Evolutionary conservation across 1,139 yeast species (phyloP).

Genomic region (Protomyces pachydermus): DNA sequence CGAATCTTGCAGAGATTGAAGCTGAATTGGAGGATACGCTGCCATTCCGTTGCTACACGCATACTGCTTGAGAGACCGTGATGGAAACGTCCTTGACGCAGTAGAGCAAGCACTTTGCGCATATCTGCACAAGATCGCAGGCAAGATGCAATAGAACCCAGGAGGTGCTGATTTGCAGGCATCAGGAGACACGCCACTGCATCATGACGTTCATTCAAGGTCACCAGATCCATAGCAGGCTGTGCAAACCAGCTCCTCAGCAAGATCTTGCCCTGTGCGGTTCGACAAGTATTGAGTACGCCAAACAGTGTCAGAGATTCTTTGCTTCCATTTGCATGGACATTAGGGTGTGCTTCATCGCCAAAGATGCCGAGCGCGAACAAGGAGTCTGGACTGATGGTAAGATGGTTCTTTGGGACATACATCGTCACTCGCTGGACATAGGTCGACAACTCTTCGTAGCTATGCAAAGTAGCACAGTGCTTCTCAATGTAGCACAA

Average conservation of each 20-base stretch:
- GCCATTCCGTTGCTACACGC: conserved; percentile 25
- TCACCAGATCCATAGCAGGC: conserved; percentile 38
- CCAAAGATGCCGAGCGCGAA: conserved; percentile 39
- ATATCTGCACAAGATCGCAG: conserved; percentile 39
- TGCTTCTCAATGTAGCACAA: conserved; percentile 27
- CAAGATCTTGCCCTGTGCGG: conserved; percentile 39
- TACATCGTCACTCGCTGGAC: conserved; percentile 26
- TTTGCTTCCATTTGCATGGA: conserved; percentile 18
- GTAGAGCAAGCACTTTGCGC: conserved; percentile 33
- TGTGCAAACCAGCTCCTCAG: conserved; percentile 41
- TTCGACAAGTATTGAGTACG: conserved; percentile 36
- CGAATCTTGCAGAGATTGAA: conserved; percentile 31
- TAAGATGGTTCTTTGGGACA: conserved; percentile 33
- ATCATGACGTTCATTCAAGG: conserved; percentile 38
- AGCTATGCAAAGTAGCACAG: conserved; percentile 17
- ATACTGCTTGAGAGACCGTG: conserved; percentile 37
- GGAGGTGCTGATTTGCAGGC: conserved; percentile 32
- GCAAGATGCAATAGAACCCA: conserved; percentile 31
- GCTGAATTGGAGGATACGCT: conserved; percentile 29
- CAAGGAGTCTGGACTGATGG: conserved; percentile 42
- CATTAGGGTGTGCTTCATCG: conserved; percentile 33
- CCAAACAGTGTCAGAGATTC: conserved; percentile 33
- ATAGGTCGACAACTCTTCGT: conserved; percentile 14
- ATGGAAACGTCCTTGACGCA: conserved; percentile 38
- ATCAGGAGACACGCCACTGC: conserved; percentile 36